These are phyloP conservation scores for Candida sojae DNA, from an alignment of 1,139 yeast genomes.

Conservation along the genomic window DNA sequence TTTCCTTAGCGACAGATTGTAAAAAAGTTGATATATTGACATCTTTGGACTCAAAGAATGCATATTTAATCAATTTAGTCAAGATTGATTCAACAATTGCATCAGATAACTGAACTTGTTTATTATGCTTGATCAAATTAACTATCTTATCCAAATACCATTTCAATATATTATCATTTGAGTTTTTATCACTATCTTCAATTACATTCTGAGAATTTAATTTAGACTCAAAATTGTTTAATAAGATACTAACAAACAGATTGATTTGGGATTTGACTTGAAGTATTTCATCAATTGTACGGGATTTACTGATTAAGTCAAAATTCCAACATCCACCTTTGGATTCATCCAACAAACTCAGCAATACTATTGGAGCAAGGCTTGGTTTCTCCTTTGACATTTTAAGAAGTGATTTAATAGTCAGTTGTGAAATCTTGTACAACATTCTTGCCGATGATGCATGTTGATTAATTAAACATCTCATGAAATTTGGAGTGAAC, in stretches of 20 bases:
- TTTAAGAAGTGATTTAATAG: slow-evolving; percentile 45
- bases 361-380: slow-evolving; percentile 50
- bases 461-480: slow-evolving; percentile 78
- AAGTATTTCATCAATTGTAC: slow-evolving; percentile 58
- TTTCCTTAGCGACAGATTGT: slow-evolving; percentile 46
- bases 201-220: slow-evolving; percentile 23
- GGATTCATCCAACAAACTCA: slow-evolving; percentile 49
- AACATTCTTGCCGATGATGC: slow-evolving; percentile 66
- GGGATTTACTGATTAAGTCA: slow-evolving; percentile 77
- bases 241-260: slow-evolving; percentile 4
- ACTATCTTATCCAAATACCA: slow-evolving; percentile 73
- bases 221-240: slow-evolving; percentile 21
- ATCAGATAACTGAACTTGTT: slow-evolving; percentile 14
- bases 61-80: slow-evolving; percentile 50
- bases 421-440: slow-evolving; percentile 63
- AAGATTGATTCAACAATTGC: slow-evolving; percentile 47
- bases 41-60: slow-evolving; percentile 49
- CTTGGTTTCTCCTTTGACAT: slow-evolving; percentile 36
- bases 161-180: slow-evolving; percentile 50
- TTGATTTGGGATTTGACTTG: slow-evolving; percentile 23
- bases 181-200: slow-evolving; percentile 16
- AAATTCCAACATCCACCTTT: slow-evolving; percentile 69
- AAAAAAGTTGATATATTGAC: slow-evolving; percentile 30
- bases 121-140: slow-evolving; percentile 53
- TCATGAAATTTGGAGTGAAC: slow-evolving; percentile 70